Percentiles rank a stretch among this genome's conserved stretches.
phyloP scores from a whole-genome alignment of 169 alveolate genomes.

The Perkinsus olseni region DNA sequence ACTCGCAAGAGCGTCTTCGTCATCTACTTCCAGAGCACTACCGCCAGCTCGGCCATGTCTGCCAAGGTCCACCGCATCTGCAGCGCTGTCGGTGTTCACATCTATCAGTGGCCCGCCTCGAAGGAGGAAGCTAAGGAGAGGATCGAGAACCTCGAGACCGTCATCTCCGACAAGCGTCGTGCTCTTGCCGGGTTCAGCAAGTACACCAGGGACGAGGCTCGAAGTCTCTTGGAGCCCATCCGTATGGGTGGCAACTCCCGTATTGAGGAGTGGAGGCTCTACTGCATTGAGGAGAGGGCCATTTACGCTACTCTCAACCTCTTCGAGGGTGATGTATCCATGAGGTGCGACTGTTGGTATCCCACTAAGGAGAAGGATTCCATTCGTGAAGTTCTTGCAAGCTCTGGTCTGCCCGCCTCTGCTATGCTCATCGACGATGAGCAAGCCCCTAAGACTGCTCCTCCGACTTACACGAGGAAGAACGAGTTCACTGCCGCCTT shows the following conservation, averaged over 20 bases:
- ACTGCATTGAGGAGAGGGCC: constrained; percentile 85
- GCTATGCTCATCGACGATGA: neutral
- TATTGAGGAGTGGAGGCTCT: constrained; percentile 85
- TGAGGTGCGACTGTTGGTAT: constrained; percentile 88
- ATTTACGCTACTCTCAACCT: constrained; percentile 81
- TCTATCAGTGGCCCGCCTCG: constrained; percentile 71
- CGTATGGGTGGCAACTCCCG: constrained; percentile 71
- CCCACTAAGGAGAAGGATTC: constrained; percentile 78
- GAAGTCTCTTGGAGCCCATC: constrained; percentile 60
- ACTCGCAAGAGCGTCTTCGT: constrained; percentile 79
- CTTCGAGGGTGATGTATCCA: constrained; percentile 78
- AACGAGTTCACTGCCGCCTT: constrained; percentile 80
- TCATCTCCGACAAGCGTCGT: constrained; percentile 68
- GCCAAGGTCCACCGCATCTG: constrained; percentile 80
- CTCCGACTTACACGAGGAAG: constrained; percentile 90
- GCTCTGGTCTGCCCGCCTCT: neutral
- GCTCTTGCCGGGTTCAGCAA: constrained; percentile 77
- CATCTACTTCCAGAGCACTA: constrained; percentile 77
- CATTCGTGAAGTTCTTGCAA: constrained; percentile 48
- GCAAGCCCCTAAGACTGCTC: constrained; percentile 20
- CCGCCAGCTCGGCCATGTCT: constrained; percentile 66
- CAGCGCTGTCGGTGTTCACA: constrained; percentile 74
- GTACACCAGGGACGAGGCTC: constrained; percentile 68
- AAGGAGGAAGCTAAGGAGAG: constrained; percentile 48
- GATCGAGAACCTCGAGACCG: constrained; percentile 48